Evolutionary conservation across 768 basidiomycete species (phyloP).

Genomic region (Lentinus tigrinus): DNA sequence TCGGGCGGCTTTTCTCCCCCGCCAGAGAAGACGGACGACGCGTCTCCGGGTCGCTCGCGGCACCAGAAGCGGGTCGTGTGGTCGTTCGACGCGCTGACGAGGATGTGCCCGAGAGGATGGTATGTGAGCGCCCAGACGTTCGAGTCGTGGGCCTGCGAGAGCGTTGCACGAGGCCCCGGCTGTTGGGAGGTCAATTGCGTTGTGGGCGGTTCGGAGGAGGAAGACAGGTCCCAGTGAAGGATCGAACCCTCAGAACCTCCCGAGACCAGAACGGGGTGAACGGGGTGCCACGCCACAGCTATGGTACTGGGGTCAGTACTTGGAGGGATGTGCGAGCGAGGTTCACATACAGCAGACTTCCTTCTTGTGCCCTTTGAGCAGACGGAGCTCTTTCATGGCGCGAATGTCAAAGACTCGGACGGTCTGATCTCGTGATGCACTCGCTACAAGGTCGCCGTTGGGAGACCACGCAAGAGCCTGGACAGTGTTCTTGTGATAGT

Average conservation of each 20-base stretch:
- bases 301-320: background rate
- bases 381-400: constrained; percentile 92
- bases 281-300: constrained; percentile 96
- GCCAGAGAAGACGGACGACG: constrained; percentile 70
- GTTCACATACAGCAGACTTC: constrained; percentile 87
- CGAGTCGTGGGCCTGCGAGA: constrained; percentile 97
- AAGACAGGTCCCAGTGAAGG: constrained; percentile 88
- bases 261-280: constrained; percentile 87
- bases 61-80: constrained; percentile 99
- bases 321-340: background rate
- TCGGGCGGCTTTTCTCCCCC: constrained; percentile 87
- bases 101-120: constrained; percentile 94
- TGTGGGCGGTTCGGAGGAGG: constrained; percentile 49
- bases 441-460: constrained; percentile 90
- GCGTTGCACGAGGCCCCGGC: constrained; percentile 70
- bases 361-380: constrained; percentile 95
- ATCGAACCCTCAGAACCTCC: constrained; percentile 95
- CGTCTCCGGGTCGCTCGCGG: constrained; percentile 85
- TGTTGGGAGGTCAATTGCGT: constrained; percentile 27
- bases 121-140: constrained; percentile 95
- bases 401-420: constrained; percentile 97
- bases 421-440: constrained; percentile 92
- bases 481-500: constrained; percentile 96
- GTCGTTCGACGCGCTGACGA: constrained; percentile 95
- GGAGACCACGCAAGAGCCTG: constrained; percentile 93